Evolutionary conservation across 2,329 filamentous ascomycete genomes (phyloP).

Genomic region (Cryoendolithus antarcticus): DNA sequence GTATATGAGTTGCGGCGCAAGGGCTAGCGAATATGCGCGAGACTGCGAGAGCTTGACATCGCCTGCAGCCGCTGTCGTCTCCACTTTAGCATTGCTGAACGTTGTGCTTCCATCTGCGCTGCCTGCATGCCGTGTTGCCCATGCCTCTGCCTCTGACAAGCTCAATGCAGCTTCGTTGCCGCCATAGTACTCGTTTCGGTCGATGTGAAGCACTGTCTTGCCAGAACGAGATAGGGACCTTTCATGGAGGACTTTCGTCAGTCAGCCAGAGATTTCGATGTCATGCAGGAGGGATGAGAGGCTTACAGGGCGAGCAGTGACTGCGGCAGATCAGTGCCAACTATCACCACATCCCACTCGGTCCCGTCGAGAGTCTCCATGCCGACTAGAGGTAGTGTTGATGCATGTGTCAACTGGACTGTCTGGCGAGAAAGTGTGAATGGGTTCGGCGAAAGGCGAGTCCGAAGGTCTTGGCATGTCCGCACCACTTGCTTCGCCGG

Average conservation of each 20-base stretch:
- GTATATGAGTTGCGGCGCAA: slow-evolving; percentile 81
- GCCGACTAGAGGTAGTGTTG: not conserved
- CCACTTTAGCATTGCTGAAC: slow-evolving; percentile 24
- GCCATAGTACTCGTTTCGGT: slow-evolving; percentile 80
- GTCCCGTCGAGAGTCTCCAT: slow-evolving; percentile 40
- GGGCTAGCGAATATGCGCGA: slow-evolving; percentile 67
- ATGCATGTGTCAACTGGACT: not conserved
- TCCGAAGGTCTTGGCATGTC: too few relatives aligned
- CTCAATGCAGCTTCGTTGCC: slow-evolving; percentile 74
- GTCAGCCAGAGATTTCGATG: slow-evolving; percentile 40
- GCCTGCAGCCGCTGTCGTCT: slow-evolving; percentile 15
- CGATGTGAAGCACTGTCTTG: slow-evolving; percentile 84
- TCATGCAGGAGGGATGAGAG: slow-evolving; percentile 6
- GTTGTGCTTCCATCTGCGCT: slow-evolving; percentile 58
- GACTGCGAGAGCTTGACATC: slow-evolving; percentile 41
- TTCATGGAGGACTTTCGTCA: slow-evolving; percentile 48
- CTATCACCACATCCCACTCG: slow-evolving; percentile 41
- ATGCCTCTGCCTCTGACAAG: slow-evolving; percentile 66
- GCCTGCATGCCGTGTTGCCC: slow-evolving; percentile 47
- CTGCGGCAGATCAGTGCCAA: slow-evolving; percentile 40
- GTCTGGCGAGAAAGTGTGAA: not conserved
- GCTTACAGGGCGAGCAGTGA: slow-evolving; percentile 43
- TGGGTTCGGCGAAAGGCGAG: too few relatives aligned
- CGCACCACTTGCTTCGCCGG: too few relatives aligned
- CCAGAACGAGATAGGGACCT: slow-evolving; percentile 86